Evolutionary conservation across 1,284 basidiomycete species (phyloP), one percentile per base, ranked within the genome.

Genomic region (Amylostereum areolatum): DNA sequence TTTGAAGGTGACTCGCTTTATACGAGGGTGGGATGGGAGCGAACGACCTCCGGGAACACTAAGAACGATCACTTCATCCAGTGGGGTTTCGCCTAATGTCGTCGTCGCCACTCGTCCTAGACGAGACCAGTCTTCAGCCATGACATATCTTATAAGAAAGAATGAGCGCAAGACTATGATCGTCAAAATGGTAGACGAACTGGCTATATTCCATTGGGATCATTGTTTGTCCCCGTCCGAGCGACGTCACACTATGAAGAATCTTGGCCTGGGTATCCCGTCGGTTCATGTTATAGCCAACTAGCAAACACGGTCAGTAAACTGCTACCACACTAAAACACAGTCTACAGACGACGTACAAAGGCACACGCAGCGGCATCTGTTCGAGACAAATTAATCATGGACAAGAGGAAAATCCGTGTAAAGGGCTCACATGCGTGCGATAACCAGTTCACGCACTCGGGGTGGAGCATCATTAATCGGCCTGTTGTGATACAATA

Each of bases 11-110:
- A 75, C 51, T 10, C 65, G 61, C 25, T 66, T 61, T 7, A 69
- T 61, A 30, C 60, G 42, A 37, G 28, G 52, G 32, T 44, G 51
- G 28, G 32, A 41, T n/a, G n/a, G 25, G 34, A 46, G 5, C n/a
- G 35, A 41, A 47, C 41, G 49, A 31, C 55, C n/a, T 18, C 49
- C 3, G 54, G 27, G 51, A 8, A 60, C 55, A 27, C 49, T 54
- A 1, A 76, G 51, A 34, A 70, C 63, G 2, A 76, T 58, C 57
- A 76, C 59, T 48, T 72, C 70, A 45, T 78, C 74, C 32, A 67
- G 52, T 0, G 62, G 36, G 0, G 66, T 61, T 51, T 2, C 46
- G 34, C 0, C 49, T 52, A 4, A 37, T 48, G 11, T 59, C 57
- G 1, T 68, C 67, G 4, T 51, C 49, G 1, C 62, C 58, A 0